A percentile compares a stretch with the other conserved stretches of the same genome.
These are phyloP conservation scores for Pichia paraexigua DNA, from an alignment of 805 yeast species.

Conservation along the genomic window DNA sequence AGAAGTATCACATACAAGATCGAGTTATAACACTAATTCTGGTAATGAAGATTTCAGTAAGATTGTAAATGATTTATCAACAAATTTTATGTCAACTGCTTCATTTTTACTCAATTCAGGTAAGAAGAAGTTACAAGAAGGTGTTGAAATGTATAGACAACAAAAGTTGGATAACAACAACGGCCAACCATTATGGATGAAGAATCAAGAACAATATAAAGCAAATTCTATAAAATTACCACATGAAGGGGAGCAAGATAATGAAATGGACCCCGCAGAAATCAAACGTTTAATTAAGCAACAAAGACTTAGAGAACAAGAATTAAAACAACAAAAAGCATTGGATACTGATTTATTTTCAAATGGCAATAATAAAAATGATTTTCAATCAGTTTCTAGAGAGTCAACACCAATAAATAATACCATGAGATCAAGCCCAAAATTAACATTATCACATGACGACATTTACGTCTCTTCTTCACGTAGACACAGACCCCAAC, in stretches of 20 bases:
- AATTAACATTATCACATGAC: neutral
- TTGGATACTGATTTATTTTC: neutral
- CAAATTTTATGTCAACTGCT: constrained; percentile 52
- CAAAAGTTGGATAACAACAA: constrained; percentile 24
- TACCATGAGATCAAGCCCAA: neutral
- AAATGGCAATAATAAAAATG: neutral
- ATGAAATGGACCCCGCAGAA: constrained; percentile 30
- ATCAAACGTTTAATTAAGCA: constrained; percentile 24
- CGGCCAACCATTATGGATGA: constrained; percentile 70
- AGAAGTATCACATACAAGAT: neutral
- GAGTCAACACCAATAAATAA: neutral
- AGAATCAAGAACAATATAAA: constrained; percentile 42
- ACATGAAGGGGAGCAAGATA: constrained; percentile 36
- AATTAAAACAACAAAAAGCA: neutral
- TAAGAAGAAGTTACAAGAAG: constrained; percentile 50
- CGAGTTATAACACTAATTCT: neutral
- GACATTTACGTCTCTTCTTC: constrained; percentile 20
- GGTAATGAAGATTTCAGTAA: constrained; percentile 31
- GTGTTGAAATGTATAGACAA: constrained; percentile 49
- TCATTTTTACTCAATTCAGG: constrained; percentile 51
- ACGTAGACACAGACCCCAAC: constrained; percentile 5
- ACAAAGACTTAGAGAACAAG: constrained; percentile 14
- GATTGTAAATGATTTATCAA: constrained; percentile 45
- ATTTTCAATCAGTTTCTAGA: neutral
- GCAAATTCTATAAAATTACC: constrained; percentile 28